Evolutionary conservation across 179 eudicot genomes (phyloP), one percentile per base, ranked within the genome.

Genomic region (Beta lomatogona): DNA sequence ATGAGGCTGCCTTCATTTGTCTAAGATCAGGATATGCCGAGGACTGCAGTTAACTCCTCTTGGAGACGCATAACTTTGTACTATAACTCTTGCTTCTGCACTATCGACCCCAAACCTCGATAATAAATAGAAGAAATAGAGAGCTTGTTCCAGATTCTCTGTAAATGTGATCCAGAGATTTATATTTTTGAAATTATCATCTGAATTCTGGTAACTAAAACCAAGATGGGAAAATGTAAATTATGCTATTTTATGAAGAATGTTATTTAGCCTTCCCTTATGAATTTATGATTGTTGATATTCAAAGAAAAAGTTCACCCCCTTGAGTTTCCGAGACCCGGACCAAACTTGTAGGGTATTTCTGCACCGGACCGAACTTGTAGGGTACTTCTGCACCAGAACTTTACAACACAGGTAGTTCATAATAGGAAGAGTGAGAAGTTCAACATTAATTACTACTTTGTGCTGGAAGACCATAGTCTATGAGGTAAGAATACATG

Each of bases 1-100:
- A 82, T 88, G 84, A 85, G 86, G 85, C 88, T 93, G 63, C 91
- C 93, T 50, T 89, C 88, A 21, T 28, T 86, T 9, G 93, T 91
- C 48, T 92, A 73, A 86, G 79, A 55, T 80, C 15, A 44, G 9
- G 28, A 63, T 57, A 6, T 25, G 21, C 61, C 28, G 41, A 31
- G 31, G 45, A 68, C 22, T 76, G 79, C n/a, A n/a, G n/a, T n/a
- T n/a, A n/a, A n/a, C n/a, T n/a, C n/a, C n/a, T n/a, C n/a, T n/a
- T n/a, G n/a, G n/a, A n/a, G n/a, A 46, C 9, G 54, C 55, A 7
- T 21, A 71, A 71, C 58, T n/a, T 71, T 28, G 70, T 66, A 36
- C 41, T 36, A 9, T 1, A 71, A 21, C 75, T 31, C 46, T 31
- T 71, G 55, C 31, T 46, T n/a, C 18, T 58, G n/a, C 58, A 12